These are phyloP conservation scores for Purpureocillium lavendulum DNA, from an alignment of 2,329 filamentous ascomycete species.

Conservation along the genomic window DNA sequence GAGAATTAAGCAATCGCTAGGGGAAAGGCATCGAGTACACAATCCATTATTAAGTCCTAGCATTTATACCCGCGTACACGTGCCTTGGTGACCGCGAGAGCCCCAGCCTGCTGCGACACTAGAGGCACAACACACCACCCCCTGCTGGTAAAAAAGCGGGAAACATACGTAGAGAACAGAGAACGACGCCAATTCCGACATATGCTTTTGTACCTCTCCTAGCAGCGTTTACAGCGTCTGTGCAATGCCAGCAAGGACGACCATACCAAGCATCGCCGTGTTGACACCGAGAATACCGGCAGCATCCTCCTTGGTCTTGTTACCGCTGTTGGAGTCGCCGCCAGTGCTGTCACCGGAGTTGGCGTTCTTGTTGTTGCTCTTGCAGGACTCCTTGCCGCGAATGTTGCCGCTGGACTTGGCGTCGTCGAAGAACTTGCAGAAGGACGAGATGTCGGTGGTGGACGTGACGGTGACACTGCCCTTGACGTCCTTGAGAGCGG, in stretches of 20 bases:
- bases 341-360: slow-evolving; percentile 33
- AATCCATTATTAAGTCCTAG: slow-evolving; percentile 37
- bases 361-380: slow-evolving; percentile 40
- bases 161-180: slow-evolving; percentile 23
- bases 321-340: slow-evolving; percentile 16
- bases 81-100: slow-evolving; percentile 11
- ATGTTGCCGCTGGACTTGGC: slow-evolving; percentile 28
- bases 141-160: slow-evolving; percentile 23
- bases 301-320: slow-evolving; percentile 25
- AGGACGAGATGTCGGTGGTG: slow-evolving; percentile 50
- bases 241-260: slow-evolving; percentile 36
- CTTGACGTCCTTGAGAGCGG: slow-evolving; percentile 56
- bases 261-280: slow-evolving; percentile 37
- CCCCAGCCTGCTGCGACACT: slow-evolving; percentile 14
- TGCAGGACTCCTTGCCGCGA: slow-evolving; percentile 38
- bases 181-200: slow-evolving; percentile 27
- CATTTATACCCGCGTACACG: slow-evolving; percentile 16
- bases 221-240: slow-evolving; percentile 40
- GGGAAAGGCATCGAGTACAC: slow-evolving; percentile 21
- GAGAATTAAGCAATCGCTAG: no score
- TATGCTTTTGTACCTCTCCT: slow-evolving; percentile 15
- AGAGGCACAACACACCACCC: slow-evolving; percentile 22
- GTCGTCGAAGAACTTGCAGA: slow-evolving; percentile 44
- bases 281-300: slow-evolving; percentile 37
- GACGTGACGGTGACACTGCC: slow-evolving; percentile 65